Percentiles rank a stretch among this genome's conserved stretches.
phyloP scores from a whole-genome alignment of 768 basidiomycete genomes.

The Lyophyllum decastes region DNA sequence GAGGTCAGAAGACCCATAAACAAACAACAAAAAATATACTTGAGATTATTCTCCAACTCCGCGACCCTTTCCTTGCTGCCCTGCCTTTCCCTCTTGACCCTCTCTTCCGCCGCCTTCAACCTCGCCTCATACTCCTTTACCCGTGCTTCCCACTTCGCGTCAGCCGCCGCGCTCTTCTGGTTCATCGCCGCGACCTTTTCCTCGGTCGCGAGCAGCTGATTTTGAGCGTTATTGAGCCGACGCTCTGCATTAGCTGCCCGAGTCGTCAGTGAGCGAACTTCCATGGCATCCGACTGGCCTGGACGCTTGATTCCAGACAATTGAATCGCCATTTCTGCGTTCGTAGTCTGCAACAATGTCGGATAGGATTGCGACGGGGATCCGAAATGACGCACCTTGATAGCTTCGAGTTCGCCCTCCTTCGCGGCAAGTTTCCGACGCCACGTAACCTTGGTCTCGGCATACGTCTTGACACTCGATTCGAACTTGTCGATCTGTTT shows the following conservation, averaged over 20 bases:
- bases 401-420: slow-evolving; percentile 86
- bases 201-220: slow-evolving; percentile 82
- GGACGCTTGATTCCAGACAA: slow-evolving; percentile 63
- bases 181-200: slow-evolving; percentile 79
- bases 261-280: slow-evolving; percentile 67
- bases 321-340: slow-evolving; percentile 73
- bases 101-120: slow-evolving; percentile 84
- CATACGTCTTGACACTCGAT: slow-evolving; percentile 75
- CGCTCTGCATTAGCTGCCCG: slow-evolving; percentile 86
- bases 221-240: slow-evolving; percentile 80
- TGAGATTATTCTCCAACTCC: slow-evolving; percentile 73
- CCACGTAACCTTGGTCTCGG: slow-evolving; percentile 83
- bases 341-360: slow-evolving; percentile 53
- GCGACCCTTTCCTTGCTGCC: slow-evolving; percentile 85
- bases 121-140: slow-evolving; percentile 89
- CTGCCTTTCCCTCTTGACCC: slow-evolving; percentile 90
- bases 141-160: slow-evolving; percentile 92
- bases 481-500: slow-evolving; percentile 94
- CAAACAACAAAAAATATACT: slow-evolving; percentile 40
- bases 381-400: slow-evolving; percentile 60
- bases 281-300: slow-evolving; percentile 60
- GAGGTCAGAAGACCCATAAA: background rate
- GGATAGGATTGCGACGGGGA: background rate
- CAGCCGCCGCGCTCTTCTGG: slow-evolving; percentile 69
- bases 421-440: slow-evolving; percentile 78